A percentile compares a stretch with the other conserved stretches of the same genome.
phyloP scores from a whole-genome alignment of 495 filamentous ascomycete genomes.

The Aspergillus taichungensis region DNA sequence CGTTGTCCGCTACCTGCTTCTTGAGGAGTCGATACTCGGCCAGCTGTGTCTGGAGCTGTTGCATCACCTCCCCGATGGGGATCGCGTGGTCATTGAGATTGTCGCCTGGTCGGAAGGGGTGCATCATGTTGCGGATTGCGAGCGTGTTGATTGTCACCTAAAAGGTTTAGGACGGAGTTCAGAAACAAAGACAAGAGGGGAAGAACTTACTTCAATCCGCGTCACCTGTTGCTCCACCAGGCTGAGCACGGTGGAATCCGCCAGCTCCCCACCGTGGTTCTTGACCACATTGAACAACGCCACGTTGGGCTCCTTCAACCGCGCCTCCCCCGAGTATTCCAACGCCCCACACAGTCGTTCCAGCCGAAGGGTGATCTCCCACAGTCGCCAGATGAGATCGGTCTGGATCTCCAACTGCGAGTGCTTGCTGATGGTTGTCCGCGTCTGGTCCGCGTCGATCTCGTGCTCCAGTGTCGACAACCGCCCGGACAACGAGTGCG shows the following conservation, averaged over 20 bases:
- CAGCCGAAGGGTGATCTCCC: conserved; percentile 79
- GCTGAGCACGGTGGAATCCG: conserved; percentile 74
- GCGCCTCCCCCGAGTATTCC: conserved; percentile 50
- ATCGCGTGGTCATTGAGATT: conserved; percentile 41
- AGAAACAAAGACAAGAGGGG: not conserved
- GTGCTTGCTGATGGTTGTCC: conserved; percentile 37
- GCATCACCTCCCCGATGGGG: conserved; percentile 42
- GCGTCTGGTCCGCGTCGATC: conserved; percentile 24
- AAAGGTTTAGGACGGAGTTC: conserved; percentile 10
- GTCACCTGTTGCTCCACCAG: conserved; percentile 92
- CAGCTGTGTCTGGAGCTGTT: conserved; percentile 38
- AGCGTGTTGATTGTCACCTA: conserved; percentile 60
- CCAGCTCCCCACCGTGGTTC: conserved; percentile 73
- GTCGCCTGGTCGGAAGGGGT: conserved; percentile 39
- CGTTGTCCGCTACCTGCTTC: conserved; percentile 31
- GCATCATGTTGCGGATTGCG: conserved; percentile 54
- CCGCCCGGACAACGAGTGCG: conserved; percentile 77
- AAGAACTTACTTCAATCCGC: conserved; percentile 74
- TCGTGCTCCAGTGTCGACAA: conserved; percentile 50
- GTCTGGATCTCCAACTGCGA: conserved; percentile 65
- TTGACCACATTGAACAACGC: conserved; percentile 77
- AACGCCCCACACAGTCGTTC: conserved; percentile 87
- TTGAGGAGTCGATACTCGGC: conserved; percentile 44
- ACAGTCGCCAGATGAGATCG: conserved; percentile 77
- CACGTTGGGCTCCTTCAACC: conserved; percentile 64